A percentile compares a stretch with the other conserved stretches of the same genome.
phyloP scores from a whole-genome alignment of 2,329 filamentous ascomycete species.

The Colletotrichum falcatum region DNA sequence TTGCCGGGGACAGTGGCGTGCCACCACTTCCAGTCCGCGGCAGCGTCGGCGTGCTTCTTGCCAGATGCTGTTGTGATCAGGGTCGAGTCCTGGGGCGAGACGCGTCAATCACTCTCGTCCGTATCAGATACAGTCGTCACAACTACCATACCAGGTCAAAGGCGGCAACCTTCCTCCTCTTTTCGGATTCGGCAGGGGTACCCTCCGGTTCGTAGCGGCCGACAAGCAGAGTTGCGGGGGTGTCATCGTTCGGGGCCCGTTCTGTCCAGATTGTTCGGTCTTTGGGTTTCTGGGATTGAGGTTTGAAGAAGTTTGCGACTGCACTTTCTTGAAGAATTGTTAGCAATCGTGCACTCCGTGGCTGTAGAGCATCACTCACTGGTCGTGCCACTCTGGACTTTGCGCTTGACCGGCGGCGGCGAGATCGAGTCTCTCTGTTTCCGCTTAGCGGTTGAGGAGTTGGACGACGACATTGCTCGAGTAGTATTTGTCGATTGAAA shows the following conservation, averaged over 20 bases:
- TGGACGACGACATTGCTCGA: conserved; percentile 28
- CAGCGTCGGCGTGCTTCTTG: conserved; percentile 78
- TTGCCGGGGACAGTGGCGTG: conserved; percentile 74
- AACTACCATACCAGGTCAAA: conserved; percentile 72
- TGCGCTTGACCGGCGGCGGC: conserved; percentile 66
- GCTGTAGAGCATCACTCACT: conserved; percentile 51
- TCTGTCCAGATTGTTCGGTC: conserved; percentile 79
- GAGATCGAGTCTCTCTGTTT: conserved; percentile 60
- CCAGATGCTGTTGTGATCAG: conserved; percentile 84
- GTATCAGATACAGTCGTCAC: neutral
- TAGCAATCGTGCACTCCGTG: neutral
- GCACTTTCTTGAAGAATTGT: conserved; percentile 65
- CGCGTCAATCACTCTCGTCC: conserved; percentile 18
- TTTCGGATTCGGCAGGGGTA: conserved; percentile 47
- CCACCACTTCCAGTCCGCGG: conserved; percentile 96
- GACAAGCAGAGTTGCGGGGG: conserved; percentile 74
- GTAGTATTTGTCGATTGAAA: neutral
- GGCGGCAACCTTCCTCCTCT: conserved; percentile 72
- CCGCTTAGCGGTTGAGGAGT: conserved; percentile 48
- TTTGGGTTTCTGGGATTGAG: conserved; percentile 84
- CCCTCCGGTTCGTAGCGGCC: conserved; percentile 73
- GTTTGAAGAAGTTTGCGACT: conserved; percentile 89
- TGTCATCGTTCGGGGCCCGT: conserved; percentile 65
- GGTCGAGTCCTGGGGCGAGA: conserved; percentile 78
- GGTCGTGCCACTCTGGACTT: conserved; percentile 63